Evolutionary conservation across 192 early-diverging fungal species (phyloP).

Genomic region (Coemansia pectinata): DNA sequence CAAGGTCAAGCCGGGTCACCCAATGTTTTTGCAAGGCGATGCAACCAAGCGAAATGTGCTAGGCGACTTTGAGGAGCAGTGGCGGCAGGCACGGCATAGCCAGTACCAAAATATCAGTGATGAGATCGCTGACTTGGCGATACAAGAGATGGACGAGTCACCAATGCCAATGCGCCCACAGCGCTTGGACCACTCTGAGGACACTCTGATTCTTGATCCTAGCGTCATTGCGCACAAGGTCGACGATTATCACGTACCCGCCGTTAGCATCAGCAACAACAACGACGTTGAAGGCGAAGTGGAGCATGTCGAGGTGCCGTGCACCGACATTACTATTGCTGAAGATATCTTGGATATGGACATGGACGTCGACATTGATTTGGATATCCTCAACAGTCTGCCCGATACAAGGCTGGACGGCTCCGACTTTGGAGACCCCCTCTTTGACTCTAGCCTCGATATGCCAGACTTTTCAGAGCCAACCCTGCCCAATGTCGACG

Average conservation of each 20-base stretch:
- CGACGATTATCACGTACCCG: constrained; percentile 1
- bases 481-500: not conserved
- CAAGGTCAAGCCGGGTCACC: constrained; percentile 27
- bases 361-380: constrained; percentile 39
- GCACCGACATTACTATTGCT: constrained; percentile 28
- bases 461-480: constrained; percentile 1
- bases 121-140: constrained; percentile 27
- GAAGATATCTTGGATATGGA: constrained; percentile 45
- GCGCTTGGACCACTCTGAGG: constrained; percentile 6
- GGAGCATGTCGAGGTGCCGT: not conserved
- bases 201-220: not conserved
- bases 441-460: not conserved
- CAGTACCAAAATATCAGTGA: constrained; percentile 33
- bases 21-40: constrained; percentile 41
- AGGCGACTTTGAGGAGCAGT: constrained; percentile 42
- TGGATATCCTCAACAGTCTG: constrained; percentile 18
- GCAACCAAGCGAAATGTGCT: constrained; percentile 30
- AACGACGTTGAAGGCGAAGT: not conserved
- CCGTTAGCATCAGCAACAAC: not conserved
- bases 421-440: constrained; percentile 5
- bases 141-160: constrained; percentile 44
- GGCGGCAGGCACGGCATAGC: constrained; percentile 35
- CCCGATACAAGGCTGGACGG: constrained; percentile 6
- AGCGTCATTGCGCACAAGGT: not conserved
- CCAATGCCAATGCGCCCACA: constrained; percentile 28